Evolutionary conservation across 257 asterid genomes (phyloP), one percentile per base, ranked within the genome.

Genomic region (Fraxinus excelsior): DNA sequence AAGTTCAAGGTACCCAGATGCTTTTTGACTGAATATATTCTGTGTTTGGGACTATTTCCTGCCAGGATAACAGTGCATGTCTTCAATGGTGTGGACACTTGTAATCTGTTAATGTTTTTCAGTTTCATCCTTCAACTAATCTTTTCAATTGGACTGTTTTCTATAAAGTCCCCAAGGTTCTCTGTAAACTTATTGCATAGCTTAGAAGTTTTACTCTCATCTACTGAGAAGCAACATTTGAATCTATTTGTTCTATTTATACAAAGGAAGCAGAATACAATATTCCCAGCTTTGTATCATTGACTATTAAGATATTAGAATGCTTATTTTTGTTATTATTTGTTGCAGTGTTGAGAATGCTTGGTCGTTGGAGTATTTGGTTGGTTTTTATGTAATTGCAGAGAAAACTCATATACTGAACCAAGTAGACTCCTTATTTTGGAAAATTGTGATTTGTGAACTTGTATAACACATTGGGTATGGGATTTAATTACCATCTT

Each of bases 1-100:
- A 90, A 46, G 85, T 75, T 80, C 82, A 69, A 85, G 92, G 91
- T 89, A 74, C 26, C 35, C 42, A 53, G 67, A 74, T 75, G 29
- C 46, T 72, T 70, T n/a, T 29, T 74, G 58, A 72, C 70, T 74
- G 38, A 31, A 53, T 74, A 21, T 70, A 60, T 58, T 66, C 26
- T 25, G 49, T 53, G 67, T 49, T 77, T 51, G 1, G 29, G 64
- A 71, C 51, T 62, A 26, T 62, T 62, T 62, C 34, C 3, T 12
- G 34, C 34, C 34, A 25, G 19, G 67, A 60, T 60, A 25, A 26
- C 14, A 3, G 19, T 62, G 68, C 68, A 25, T 62, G 31, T 62
- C 34, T 62, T 12, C 16, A 5, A 23, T 62, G 12, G 32, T 3
- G 68, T 62, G 68, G 31, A 62, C 12, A 62, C 7, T 10, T 25